Conservation (phyloP, 2,329 filamentous ascomycete genomes). For the Aspergillus tubingensis region DNA sequence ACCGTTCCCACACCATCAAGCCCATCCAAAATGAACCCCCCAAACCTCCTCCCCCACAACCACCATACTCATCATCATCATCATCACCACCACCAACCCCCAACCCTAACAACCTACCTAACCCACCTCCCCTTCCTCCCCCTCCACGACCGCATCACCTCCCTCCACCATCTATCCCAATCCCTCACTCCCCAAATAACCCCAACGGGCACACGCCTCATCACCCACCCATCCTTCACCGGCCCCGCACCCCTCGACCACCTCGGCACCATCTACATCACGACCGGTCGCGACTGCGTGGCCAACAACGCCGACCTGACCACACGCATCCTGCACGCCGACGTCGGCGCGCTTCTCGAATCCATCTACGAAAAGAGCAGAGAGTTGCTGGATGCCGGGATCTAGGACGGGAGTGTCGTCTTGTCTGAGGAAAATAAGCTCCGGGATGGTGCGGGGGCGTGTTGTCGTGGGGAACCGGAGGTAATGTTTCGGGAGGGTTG, state of each 20-base stretch:
- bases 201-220: slow-evolving; percentile 14
- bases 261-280: slow-evolving; percentile 20
- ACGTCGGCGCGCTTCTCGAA: slow-evolving; percentile 17
- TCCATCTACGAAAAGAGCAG: slow-evolving; percentile 17
- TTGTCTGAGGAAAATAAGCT: background rate
- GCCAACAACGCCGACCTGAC: slow-evolving; percentile 20
- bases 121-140: slow-evolving; percentile 12
- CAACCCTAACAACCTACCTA: slow-evolving; percentile 9
- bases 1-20: background rate
- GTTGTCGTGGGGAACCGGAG: slow-evolving; percentile 22
- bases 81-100: background rate
- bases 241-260: slow-evolving; percentile 19
- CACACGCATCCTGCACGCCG: slow-evolving; percentile 19
- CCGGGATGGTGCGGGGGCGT: slow-evolving; percentile 15
- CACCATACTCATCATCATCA: background rate
- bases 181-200: slow-evolving; percentile 16
- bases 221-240: slow-evolving; percentile 17
- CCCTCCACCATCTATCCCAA: slow-evolving; percentile 15
- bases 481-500: slow-evolving; percentile 20
- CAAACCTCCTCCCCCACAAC: background rate
- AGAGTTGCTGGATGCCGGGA: background rate
- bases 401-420: slow-evolving; percentile 13
- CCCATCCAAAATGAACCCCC: background rate
- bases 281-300: slow-evolving; percentile 11
- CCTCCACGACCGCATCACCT: slow-evolving; percentile 16